phyloP scores from a whole-genome alignment of 2,329 filamentous ascomycete species.

The Trichoderma sp. region DNA sequence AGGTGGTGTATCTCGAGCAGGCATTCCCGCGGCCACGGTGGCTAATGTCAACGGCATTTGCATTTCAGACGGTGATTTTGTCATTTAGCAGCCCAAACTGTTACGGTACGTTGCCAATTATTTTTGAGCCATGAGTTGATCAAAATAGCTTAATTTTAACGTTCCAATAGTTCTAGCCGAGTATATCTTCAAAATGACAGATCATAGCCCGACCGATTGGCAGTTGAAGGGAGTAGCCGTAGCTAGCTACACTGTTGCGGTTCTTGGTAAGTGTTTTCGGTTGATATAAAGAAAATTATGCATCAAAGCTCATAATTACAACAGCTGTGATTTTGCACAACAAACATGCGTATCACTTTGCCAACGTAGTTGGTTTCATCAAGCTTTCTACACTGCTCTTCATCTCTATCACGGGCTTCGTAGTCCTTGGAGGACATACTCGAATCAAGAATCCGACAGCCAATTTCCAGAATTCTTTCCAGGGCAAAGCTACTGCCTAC shows the following conservation, averaged over 20 bases:
- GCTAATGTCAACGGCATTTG: slow-evolving; percentile 67
- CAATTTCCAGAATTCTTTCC: slow-evolving; percentile 46
- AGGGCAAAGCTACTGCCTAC: slow-evolving; percentile 43
- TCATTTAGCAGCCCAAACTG: slow-evolving; percentile 70
- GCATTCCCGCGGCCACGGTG: slow-evolving; percentile 66
- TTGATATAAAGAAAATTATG: not conserved
- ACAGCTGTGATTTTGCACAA: slow-evolving; percentile 56
- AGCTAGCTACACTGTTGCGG: slow-evolving; percentile 63
- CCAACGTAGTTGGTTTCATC: slow-evolving; percentile 60
- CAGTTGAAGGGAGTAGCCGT: slow-evolving; percentile 68
- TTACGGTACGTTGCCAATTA: slow-evolving; percentile 45
- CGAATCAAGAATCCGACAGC: slow-evolving; percentile 39
- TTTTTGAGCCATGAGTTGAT: not conserved
- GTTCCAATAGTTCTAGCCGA: slow-evolving; percentile 56
- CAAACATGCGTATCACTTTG: slow-evolving; percentile 58
- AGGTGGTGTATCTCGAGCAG: slow-evolving; percentile 71
- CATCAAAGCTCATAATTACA: not conserved
- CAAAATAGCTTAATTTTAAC: not conserved
- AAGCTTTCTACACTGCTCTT: slow-evolving; percentile 68
- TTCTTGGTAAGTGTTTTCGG: slow-evolving; percentile 50
- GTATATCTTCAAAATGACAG: slow-evolving; percentile 64
- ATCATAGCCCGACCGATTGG: slow-evolving; percentile 59
- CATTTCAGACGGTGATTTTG: slow-evolving; percentile 64
- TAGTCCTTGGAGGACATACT: slow-evolving; percentile 54
- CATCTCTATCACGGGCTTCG: slow-evolving; percentile 62